phyloP scores from a whole-genome alignment of 2,329 filamentous ascomycete species.

The Curvularia verruculosa region DNA sequence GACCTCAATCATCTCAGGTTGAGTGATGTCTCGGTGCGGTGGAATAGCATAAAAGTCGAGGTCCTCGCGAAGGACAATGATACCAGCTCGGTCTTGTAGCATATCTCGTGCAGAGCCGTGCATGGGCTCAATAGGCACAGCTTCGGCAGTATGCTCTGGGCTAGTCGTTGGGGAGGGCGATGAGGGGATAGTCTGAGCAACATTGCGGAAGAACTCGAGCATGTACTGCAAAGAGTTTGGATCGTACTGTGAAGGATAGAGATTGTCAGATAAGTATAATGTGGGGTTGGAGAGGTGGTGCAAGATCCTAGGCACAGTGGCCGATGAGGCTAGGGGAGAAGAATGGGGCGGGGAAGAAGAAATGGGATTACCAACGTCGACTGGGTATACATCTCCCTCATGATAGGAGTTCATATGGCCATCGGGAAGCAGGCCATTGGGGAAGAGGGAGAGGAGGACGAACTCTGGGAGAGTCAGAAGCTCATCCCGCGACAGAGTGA shows the following conservation, averaged over 20 bases:
- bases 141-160: conserved; percentile 53
- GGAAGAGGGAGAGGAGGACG: conserved; percentile 94
- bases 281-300: conserved; percentile 52
- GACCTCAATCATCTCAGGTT: conserved; percentile 91
- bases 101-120: conserved; percentile 73
- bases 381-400: conserved; percentile 92
- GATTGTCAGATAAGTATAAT: conserved; percentile 63
- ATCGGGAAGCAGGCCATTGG: conserved; percentile 96
- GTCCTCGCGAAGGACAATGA: conserved; percentile 95
- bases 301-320: conserved; percentile 49
- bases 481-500: conserved; percentile 93
- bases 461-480: conserved; percentile 95
- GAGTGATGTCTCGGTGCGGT: conserved; percentile 80
- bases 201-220: conserved; percentile 96
- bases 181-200: conserved; percentile 92
- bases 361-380: conserved; percentile 77
- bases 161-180: conserved; percentile 67
- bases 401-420: conserved; percentile 93
- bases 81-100: conserved; percentile 87
- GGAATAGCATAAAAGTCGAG: conserved; percentile 98
- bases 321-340: conserved; percentile 37
- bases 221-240: conserved; percentile 96
- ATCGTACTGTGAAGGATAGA: conserved; percentile 78
- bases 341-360: conserved; percentile 42
- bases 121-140: conserved; percentile 73